Percentiles rank a stretch among this genome's conserved stretches.
Evolutionary conservation across 1,284 basidiomycete species (phyloP).

Genomic region (Ceratobasidium papillatum): DNA sequence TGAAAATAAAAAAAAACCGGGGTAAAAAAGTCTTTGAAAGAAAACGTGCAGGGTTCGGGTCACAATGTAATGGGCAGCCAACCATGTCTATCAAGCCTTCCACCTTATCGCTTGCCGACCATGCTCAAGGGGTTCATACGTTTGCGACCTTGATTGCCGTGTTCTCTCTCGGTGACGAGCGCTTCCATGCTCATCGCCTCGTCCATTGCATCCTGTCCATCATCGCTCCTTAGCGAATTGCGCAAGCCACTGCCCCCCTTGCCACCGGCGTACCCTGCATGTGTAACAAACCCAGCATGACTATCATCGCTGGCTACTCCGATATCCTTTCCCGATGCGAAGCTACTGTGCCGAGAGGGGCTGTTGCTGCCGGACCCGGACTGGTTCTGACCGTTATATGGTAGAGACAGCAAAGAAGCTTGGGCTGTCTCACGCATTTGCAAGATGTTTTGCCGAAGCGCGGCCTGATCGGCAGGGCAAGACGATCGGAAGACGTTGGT

Average conservation of each 20-base stretch:
- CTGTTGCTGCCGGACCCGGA: slow-evolving; percentile 27
- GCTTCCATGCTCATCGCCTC: slow-evolving; percentile 36
- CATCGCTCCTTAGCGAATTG: slow-evolving; percentile 39
- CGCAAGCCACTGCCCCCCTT: slow-evolving; percentile 30
- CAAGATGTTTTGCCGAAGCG: slow-evolving; percentile 78
- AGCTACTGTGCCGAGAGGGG: slow-evolving; percentile 32
- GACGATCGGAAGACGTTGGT: not conserved
- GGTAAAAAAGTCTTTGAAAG: slow-evolving; percentile 32
- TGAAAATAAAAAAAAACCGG: slow-evolving; percentile 18
- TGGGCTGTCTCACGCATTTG: slow-evolving; percentile 78
- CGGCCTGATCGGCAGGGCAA: slow-evolving; percentile 58
- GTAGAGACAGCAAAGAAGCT: slow-evolving; percentile 66
- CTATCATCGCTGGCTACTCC: slow-evolving; percentile 25
- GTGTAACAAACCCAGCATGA: slow-evolving; percentile 34
- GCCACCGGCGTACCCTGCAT: slow-evolving; percentile 39
- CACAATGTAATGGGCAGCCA: slow-evolving; percentile 20
- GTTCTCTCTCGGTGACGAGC: slow-evolving; percentile 20
- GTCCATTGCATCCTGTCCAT: slow-evolving; percentile 39
- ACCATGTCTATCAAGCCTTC: not conserved
- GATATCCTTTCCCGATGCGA: slow-evolving; percentile 31
- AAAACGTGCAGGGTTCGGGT: slow-evolving; percentile 14
- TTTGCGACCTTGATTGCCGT: not conserved
- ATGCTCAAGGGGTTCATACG: slow-evolving; percentile 14
- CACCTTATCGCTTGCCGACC: slow-evolving; percentile 22
- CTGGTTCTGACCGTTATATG: slow-evolving; percentile 54